These are phyloP conservation scores for Ulota crispa DNA, from an alignment of 225 moss, liverwort and hornwort species.

Conservation along the genomic window DNA sequence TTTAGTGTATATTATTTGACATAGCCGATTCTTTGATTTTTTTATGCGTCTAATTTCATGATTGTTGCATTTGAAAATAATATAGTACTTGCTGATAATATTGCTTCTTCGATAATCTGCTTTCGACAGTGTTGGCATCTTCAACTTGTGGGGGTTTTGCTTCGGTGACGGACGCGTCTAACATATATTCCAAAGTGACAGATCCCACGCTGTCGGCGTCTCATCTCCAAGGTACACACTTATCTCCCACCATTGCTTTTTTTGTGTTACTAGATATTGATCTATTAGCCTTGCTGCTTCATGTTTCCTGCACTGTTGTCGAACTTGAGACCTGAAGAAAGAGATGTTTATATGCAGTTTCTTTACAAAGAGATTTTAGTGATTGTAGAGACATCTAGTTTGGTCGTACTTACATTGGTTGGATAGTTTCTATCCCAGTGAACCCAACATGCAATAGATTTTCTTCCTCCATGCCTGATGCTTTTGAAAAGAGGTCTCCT, in stretches of 20 bases:
- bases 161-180: constrained; percentile 28
- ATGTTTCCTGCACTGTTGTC: background rate
- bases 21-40: background rate
- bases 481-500: background rate
- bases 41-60: background rate
- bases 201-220: constrained; percentile 80
- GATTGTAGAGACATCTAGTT: background rate
- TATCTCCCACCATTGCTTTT: background rate
- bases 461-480: background rate
- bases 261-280: background rate
- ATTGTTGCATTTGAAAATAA: background rate
- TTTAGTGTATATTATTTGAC: background rate
- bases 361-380: background rate
- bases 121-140: constrained; percentile 30
- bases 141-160: constrained; percentile 32
- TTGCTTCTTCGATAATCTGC: background rate
- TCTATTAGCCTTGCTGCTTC: background rate
- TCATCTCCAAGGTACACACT: constrained; percentile 64
- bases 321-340: background rate
- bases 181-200: constrained; percentile 74
- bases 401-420: background rate
- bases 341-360: background rate
- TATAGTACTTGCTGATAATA: background rate
- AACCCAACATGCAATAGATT: background rate
- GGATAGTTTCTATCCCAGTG: background rate